Evolutionary conservation across 768 basidiomycete genomes (phyloP).

Genomic region (Leccinum barrowsii): DNA sequence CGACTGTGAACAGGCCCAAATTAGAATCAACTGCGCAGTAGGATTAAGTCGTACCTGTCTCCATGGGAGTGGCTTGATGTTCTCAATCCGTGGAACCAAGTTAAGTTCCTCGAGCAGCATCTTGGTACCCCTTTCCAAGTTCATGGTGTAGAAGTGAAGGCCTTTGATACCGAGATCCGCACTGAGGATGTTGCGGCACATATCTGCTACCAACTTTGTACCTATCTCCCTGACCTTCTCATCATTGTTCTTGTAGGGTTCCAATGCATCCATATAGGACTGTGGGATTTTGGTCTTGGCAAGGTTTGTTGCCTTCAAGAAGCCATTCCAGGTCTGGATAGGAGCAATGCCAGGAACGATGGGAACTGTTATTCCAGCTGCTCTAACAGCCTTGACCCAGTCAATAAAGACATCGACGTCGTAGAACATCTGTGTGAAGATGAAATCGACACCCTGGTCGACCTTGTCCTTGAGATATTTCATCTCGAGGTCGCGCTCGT

Average conservation of each 20-base stretch:
- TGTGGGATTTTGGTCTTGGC: conserved; percentile 80
- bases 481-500: conserved; percentile 76
- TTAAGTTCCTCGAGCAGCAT: conserved; percentile 93
- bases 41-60: conserved; percentile 63
- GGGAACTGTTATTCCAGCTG: conserved; percentile 82
- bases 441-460: conserved; percentile 86
- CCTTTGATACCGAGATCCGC: conserved; percentile 83
- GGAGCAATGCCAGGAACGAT: conserved; percentile 94
- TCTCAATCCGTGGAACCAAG: conserved; percentile 83
- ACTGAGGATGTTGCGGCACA: conserved; percentile 84
- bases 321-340: conserved; percentile 96
- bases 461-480: conserved; percentile 86
- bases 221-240: conserved; percentile 91
- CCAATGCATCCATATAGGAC: conserved; percentile 67
- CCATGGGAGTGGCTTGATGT: conserved; percentile 95
- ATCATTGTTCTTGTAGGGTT: conserved; percentile 88
- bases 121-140: conserved; percentile 90
- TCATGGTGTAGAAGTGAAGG: conserved; percentile 97
- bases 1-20: conserved; percentile 44
- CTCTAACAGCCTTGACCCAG: conserved; percentile 84
- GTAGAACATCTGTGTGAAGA: conserved; percentile 99
- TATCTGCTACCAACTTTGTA: conserved; percentile 90
- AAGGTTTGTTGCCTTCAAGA: conserved; percentile 75
- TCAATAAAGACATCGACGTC: conserved; percentile 86
- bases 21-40: background rate